Conservation (phyloP, 192 early-diverging fungal species). For the Oehlia diaphana region DNA sequence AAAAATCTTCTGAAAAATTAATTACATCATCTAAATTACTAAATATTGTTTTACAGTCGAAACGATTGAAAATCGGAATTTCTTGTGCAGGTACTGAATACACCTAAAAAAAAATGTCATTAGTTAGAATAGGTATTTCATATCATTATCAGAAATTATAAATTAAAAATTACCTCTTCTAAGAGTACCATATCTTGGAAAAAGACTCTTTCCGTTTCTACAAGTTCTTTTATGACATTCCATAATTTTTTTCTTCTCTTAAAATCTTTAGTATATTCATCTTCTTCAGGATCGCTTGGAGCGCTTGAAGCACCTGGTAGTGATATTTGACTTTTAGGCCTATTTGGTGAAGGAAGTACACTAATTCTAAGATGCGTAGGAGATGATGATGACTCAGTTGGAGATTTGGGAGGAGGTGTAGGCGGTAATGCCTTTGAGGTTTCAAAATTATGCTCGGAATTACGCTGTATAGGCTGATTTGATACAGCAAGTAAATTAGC, state of each 20-base stretch:
- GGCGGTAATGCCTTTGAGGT: constrained; percentile 13
- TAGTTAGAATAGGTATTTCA: too few species aligned
- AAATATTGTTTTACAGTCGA: constrained; percentile 74
- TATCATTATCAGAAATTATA: not conserved
- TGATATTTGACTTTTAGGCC: constrained; percentile 6
- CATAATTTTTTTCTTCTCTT: constrained; percentile 20
- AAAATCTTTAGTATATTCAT: not conserved
- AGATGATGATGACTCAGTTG: not conserved
- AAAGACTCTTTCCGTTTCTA: constrained; percentile 25
- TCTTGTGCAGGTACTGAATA: constrained; percentile 27
- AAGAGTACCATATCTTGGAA: constrained; percentile 22
- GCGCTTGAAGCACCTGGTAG: not conserved
- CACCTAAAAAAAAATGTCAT: constrained; percentile 2
- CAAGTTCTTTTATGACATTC: constrained; percentile 30
- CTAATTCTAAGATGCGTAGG: not conserved
- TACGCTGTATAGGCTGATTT: not conserved
- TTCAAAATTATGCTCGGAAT: not conserved
- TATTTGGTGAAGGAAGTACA: too few species aligned
- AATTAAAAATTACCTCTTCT: constrained; percentile 6
- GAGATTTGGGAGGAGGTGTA: not conserved
- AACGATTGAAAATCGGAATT: constrained; percentile 47
- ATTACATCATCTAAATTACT: constrained; percentile 78
- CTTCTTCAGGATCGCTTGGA: constrained; percentile 8
- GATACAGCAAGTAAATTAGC: not conserved
- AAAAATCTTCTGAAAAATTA: constrained; percentile 60